Conservation (phyloP, 768 basidiomycete species). For the Boletus insuetus region DNA sequence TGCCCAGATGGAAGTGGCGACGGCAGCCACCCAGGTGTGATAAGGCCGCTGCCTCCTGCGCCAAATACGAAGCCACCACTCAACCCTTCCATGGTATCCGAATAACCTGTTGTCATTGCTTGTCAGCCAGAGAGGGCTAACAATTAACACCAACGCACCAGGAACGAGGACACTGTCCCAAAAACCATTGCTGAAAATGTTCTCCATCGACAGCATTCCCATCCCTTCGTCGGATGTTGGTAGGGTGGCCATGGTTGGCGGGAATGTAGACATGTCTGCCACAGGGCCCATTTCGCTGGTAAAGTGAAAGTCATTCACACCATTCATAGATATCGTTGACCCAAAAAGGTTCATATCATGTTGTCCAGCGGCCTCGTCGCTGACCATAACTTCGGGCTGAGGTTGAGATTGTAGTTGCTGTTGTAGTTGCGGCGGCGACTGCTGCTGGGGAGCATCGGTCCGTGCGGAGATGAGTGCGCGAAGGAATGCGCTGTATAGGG, state of each 20-base stretch:
- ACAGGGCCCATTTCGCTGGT: conserved; percentile 84
- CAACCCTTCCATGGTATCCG: conserved; percentile 76
- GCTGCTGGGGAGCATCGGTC: conserved; percentile 30
- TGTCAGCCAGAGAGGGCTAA: conserved; percentile 1
- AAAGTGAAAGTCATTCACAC: conserved; percentile 59
- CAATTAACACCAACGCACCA: conserved; percentile 45
- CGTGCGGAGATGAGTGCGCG: conserved; percentile 67
- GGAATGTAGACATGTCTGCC: conserved; percentile 79
- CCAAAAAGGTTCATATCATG: conserved; percentile 32
- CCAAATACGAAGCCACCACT: conserved; percentile 87
- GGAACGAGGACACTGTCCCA: conserved; percentile 90
- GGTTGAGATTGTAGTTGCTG: conserved; percentile 11
- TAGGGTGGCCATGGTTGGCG: conserved; percentile 75
- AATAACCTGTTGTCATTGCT: conserved; percentile 53
- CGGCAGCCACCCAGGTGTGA: conserved; percentile 65
- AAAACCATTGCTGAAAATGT: conserved; percentile 73
- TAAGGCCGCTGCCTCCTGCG: conserved; percentile 77
- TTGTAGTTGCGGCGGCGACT: conserved; percentile 12
- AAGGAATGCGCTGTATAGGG: conserved; percentile 82
- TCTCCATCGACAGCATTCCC: conserved; percentile 74
- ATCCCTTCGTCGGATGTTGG: conserved; percentile 39
- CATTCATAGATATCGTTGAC: conserved; percentile 18
- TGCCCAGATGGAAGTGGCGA: conserved; percentile 61
- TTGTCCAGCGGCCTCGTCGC: conserved; percentile 19
- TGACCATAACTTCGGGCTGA: conserved; percentile 17